Evolutionary conservation across 495 filamentous ascomycete genomes (phyloP), one percentile per base, ranked within the genome.

Genomic region (Lophiotrema nucula): DNA sequence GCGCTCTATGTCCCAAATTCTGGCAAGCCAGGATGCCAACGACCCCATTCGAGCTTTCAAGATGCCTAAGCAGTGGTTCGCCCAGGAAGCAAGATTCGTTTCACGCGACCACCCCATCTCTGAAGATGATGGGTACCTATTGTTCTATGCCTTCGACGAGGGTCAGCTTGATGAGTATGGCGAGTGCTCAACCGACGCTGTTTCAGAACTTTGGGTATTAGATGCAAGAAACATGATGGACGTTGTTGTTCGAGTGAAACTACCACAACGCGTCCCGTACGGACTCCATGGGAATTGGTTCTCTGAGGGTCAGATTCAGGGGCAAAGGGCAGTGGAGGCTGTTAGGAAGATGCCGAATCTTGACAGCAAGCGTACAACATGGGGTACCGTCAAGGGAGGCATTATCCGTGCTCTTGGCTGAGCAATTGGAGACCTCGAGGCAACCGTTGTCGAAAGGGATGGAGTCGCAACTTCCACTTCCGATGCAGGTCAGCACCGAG

Each of bases 241-340:
- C 5, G 74, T 87, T 0, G 69, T 84, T 23, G 79, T 76, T 10
- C 76, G 65, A 50, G 73, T 87, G 28, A 58, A 65, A 26, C 67
- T 88, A 43, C 83, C 84, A 16, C 83, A 85, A 67, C 66, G 83
- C 24, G 84, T 88, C 4, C 84, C 83, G 18, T 86, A 86, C 62
- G 83, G 84, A 0, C 67, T 88, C 51, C 84, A 88, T 72, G 83
- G 83, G 8, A 75, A 74, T 43, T 88, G 83, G 83, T 86, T 87
- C 56, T 64, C 70, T 0, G 79, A 84, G 67, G 74, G 78, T 51
- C 70, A 84, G 58, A 77, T 87, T 23, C 2, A 35, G 55, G 41
- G 24, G 5, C 72, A 74, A 57, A 61, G 72, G 38, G 53, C 12
- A 13, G 45, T 70, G 8, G 64, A 67, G 60, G 54, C 33, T 5